Conservation (phyloP, 2,329 filamentous ascomycete genomes). For the Fusarium austroafricanum region DNA sequence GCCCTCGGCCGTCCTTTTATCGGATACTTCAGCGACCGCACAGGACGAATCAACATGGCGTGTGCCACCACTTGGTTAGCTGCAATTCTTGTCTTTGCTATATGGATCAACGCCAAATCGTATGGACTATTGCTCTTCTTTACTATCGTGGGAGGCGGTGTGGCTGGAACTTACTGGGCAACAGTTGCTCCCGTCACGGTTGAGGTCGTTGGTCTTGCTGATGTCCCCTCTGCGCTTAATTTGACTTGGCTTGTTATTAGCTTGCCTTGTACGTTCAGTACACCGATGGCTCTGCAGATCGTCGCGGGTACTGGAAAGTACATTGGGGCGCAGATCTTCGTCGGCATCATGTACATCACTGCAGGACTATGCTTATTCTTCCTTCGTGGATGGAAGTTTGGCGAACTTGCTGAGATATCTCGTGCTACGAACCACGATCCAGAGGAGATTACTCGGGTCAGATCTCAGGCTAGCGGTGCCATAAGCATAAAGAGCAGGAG, state of each 20-base stretch:
- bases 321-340: conserved; percentile 67
- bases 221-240: conserved; percentile 75
- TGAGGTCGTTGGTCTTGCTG: conserved; percentile 77
- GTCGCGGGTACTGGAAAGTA: conserved; percentile 59
- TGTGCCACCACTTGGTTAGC: conserved; percentile 71
- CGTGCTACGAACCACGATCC: conserved; percentile 47
- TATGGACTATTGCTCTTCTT: conserved; percentile 79
- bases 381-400: conserved; percentile 55
- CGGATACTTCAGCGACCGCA: conserved; percentile 76
- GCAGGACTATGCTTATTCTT: conserved; percentile 53
- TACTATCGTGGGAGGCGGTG: conserved; percentile 74
- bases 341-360: conserved; percentile 69
- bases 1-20: conserved; percentile 77
- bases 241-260: conserved; percentile 79
- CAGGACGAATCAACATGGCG: conserved; percentile 80
- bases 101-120: conserved; percentile 76
- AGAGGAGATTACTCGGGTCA: conserved; percentile 48
- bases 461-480: conserved; percentile 48
- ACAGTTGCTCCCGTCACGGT: conserved; percentile 76
- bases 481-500: conserved; percentile 46
- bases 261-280: conserved; percentile 75
- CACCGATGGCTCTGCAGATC: conserved; percentile 72
- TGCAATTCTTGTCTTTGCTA: conserved; percentile 72
- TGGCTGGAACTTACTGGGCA: conserved; percentile 78
- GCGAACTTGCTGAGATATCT: conserved; percentile 50